These are phyloP conservation scores for Sphaerobolus stellatus DNA, from an alignment of 1,284 basidiomycete species.

Conservation along the genomic window DNA sequence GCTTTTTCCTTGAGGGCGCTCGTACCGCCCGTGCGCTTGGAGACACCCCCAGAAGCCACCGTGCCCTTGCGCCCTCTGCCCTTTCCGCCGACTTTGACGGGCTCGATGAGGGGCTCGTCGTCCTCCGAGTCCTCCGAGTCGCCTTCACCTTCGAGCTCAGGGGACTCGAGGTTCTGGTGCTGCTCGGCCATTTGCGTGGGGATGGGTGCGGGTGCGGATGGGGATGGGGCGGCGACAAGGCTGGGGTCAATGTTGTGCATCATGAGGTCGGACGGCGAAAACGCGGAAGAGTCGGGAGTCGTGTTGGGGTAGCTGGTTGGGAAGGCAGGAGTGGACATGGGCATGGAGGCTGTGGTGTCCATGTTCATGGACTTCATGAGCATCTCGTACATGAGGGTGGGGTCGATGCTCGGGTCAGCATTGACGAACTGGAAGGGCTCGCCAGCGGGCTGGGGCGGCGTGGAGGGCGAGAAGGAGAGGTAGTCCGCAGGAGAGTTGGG, in stretches of 20 bases:
- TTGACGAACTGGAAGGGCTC: too few species aligned
- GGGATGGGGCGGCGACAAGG: slow-evolving; percentile 47
- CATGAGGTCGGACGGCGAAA: slow-evolving; percentile 25
- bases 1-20: slow-evolving; percentile 19
- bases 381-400: too few species aligned
- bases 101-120: slow-evolving; percentile 24
- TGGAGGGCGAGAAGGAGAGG: too few species aligned
- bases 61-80: slow-evolving; percentile 68
- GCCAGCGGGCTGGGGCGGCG: too few species aligned
- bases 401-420: too few species aligned
- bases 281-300: slow-evolving; percentile 20
- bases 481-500: too few species aligned
- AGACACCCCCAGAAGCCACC: slow-evolving; percentile 67
- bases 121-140: slow-evolving; percentile 21
- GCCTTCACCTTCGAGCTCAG: slow-evolving; percentile 27
- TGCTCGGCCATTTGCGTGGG: slow-evolving; percentile 13
- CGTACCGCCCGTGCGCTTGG: slow-evolving; percentile 22
- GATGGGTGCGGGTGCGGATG: slow-evolving; percentile 28
- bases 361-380: too few species aligned
- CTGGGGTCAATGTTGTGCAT: slow-evolving; percentile 52
- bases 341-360: too few species aligned
- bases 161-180: slow-evolving; percentile 12
- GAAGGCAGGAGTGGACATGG: too few species aligned
- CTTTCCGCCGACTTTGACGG: slow-evolving; percentile 58
- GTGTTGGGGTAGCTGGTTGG: slow-evolving; percentile 21